Percentiles rank a stretch among this genome's conserved stretches.
Conservation (phyloP, 176 grass and related monocot species). For the Zea luxurians region DNA sequence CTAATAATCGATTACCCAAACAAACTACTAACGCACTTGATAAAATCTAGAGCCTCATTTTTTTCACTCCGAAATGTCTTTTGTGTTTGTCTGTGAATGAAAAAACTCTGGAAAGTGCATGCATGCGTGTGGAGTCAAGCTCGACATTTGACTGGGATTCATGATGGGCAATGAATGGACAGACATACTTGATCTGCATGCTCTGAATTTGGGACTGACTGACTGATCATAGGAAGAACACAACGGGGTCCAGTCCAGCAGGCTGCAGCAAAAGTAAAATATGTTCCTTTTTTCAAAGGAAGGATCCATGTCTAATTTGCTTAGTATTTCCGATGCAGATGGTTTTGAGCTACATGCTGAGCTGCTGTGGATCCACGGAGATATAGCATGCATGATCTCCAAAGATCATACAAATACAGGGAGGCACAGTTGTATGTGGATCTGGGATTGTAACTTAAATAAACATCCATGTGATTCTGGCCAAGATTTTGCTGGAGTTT, state of each 20-base stretch:
- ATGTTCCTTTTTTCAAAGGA: conserved; percentile 11
- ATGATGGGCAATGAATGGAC: conserved; percentile 38
- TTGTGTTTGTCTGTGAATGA: background rate
- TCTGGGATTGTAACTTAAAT: conserved; percentile 46
- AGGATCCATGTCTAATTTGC: conserved; percentile 24
- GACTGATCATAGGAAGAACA: conserved; percentile 29
- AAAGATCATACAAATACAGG: conserved; percentile 22
- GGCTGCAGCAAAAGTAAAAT: background rate
- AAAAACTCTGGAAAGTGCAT: conserved; percentile 17
- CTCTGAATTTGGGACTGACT: conserved; percentile 27
- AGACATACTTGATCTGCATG: conserved; percentile 29
- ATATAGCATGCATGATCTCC: conserved; percentile 8
- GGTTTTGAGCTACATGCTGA: conserved; percentile 9
- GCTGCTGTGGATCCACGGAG: background rate
- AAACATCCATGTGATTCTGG: conserved; percentile 37
- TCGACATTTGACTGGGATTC: conserved; percentile 44
- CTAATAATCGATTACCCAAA: background rate
- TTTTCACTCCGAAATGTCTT: conserved; percentile 2
- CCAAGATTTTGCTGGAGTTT: conserved; percentile 38
- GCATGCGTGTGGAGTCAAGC: conserved; percentile 44
- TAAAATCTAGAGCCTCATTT: background rate
- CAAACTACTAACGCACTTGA: background rate
- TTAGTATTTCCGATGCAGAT: conserved; percentile 1
- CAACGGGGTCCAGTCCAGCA: conserved; percentile 8
- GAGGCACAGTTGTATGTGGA: conserved; percentile 34